Evolutionary conservation across 2,329 filamentous ascomycete species (phyloP).

Genomic region (Orbilia brochopaga): DNA sequence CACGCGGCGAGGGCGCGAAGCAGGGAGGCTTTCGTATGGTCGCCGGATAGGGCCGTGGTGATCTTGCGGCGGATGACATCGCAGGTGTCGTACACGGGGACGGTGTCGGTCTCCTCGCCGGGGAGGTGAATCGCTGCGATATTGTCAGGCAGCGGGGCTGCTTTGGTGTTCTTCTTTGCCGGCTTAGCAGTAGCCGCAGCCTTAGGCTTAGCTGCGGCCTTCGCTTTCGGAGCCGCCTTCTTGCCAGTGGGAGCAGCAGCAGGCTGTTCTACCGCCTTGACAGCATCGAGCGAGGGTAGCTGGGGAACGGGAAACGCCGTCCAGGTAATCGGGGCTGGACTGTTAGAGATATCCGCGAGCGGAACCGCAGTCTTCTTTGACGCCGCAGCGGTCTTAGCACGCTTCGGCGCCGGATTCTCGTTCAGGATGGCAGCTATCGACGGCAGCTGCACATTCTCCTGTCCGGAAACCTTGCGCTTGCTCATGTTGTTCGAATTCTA

Average conservation of each 20-base stretch:
- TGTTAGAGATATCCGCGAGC: conserved; percentile 43
- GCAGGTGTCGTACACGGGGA: conserved; percentile 66
- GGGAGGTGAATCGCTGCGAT: conserved; percentile 60
- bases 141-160: conserved; percentile 57
- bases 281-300: not conserved
- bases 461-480: not conserved
- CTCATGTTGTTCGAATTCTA: no score
- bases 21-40: conserved; percentile 64
- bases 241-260: no score
- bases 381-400: conserved; percentile 14
- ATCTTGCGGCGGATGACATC: conserved; percentile 67
- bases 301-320: conserved; percentile 16
- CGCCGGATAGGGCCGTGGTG: conserved; percentile 61
- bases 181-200: no score
- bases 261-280: no score
- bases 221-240: no score
- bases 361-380: not conserved
- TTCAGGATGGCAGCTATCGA: conserved; percentile 8
- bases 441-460: conserved; percentile 15
- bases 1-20: conserved; percentile 61
- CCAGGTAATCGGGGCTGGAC: conserved; percentile 32
- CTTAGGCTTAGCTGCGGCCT: not conserved
- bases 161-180: conserved; percentile 51
- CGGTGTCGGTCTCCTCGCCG: conserved; percentile 61
- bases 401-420: conserved; percentile 3